Base-by-base conservation (phyloP, 495 filamentous ascomycete genomes). In the Aeminium ludgeri region DNA sequence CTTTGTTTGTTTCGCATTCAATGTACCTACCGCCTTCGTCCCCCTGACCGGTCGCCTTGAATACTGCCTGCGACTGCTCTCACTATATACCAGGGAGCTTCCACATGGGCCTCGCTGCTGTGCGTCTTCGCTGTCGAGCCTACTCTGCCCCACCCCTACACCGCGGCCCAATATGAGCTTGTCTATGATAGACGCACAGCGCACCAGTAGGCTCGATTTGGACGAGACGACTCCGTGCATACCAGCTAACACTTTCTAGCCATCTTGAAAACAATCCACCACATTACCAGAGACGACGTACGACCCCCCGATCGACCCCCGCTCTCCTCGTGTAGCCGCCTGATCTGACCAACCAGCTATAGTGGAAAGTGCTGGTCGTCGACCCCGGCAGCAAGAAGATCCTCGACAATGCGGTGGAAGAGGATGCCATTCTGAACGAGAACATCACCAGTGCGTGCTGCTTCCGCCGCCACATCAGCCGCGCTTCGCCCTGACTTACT, bases 301-400 rank as follows among this genome's bases (percentile, higher is more conserved):
- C 42, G 69, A 36, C 11, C 20, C n/a, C 6, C 29, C n/a, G 12
- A 23, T 1, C 23, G 6, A 13, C 1, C 16, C 35, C 38, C 48
- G 37, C 34, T 39, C 25, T 20, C 38, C 39, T 16, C 25, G 43
- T 36, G 34, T 30, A 20, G 40, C 40, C 29, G 11, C 49, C 43
- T 40, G 47, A 52, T 38, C 55, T 48, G 37, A 53, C 50, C 33
- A 27, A 37, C 43, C 56, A 3, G 28, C 34, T 46, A 38, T 56
- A 96, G 87, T 96, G 89, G 89, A 95, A 93, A 69, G 79, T 94
- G 50, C 62, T 96, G 53, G 79, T 97, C 23, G 61, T 91, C 50
- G 89, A 97, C 62, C 76, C 79, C 46, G 64, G 60, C 16, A 82
- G 80, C 57, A 76, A 74, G 55, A 80, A 76, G 55, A 64, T 97